Base-by-base conservation (phyloP, 2,329 filamentous ascomycete genomes). In the Leptosphaerulina australis region DNA sequence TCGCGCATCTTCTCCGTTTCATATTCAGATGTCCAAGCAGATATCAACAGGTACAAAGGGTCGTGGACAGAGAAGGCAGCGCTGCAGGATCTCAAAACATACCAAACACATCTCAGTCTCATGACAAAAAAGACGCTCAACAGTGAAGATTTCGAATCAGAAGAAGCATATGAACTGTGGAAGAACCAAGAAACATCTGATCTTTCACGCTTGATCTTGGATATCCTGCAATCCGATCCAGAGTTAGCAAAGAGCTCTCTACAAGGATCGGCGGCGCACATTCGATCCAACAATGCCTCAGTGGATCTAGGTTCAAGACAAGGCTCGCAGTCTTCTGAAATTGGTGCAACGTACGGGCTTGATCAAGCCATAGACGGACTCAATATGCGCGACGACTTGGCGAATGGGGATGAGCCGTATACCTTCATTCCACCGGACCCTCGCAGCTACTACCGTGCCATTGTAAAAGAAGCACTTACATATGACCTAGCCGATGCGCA, bases 21-120 rank as follows among this genome's bases (percentile, higher is more conserved):
- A 33, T 85, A 88, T 59, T 85, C 86, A 1, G 86, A 94, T 60
- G 87, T 92, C 5, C 94, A 99, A 75, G 83, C 83, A 33, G 92
- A 97, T 64, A 90, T 99, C 67, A 88, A 96, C 72, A 83, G 85
- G 38, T 84, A 96, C 72, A 88, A 88, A 60, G 80, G 84, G 4
- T 74, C 83, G 2, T 99, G 94, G 94, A 97, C 91, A 1, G 91
- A 96, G 68, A 90, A 93, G 69, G 90, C 91, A 30, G 94, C 93
- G 1, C 77, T 99, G 53, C 87, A 87, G 61, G 94, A 99, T 70
- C 81, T 97, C 63, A 99, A 99, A 74, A 84, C 88, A 8, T 99
- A 99, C 69, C 94, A 97, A 71, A 87, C 90, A 56, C 87, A 93
- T 54, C 79, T 99, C 47, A 95, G 88, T 66, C 83, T 93, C 6